These are phyloP conservation scores for Spathaspora gorwiae DNA, from an alignment of 805 yeast species.

Conservation along the genomic window DNA sequence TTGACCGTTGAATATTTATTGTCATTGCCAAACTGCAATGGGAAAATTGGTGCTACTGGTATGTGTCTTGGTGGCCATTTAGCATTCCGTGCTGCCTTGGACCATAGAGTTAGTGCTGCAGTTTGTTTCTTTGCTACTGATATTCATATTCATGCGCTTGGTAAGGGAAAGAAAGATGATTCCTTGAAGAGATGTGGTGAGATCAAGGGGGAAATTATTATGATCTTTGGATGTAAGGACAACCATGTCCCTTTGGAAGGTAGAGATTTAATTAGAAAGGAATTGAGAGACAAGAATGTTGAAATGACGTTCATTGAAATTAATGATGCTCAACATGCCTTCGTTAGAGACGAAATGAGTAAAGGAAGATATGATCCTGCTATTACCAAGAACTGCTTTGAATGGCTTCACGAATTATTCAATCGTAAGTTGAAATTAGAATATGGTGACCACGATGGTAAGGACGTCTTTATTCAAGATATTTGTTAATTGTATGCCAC, in stretches of 20 bases:
- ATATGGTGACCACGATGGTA: slow-evolving; percentile 59
- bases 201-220: slow-evolving; percentile 54
- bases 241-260: slow-evolving; percentile 79
- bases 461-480: slow-evolving; percentile 48
- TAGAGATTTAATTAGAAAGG: slow-evolving; percentile 62
- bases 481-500: slow-evolving; percentile 44
- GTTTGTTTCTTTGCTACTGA: slow-evolving; percentile 81
- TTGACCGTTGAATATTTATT: slow-evolving; percentile 60
- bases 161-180: slow-evolving; percentile 61
- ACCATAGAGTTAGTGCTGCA: slow-evolving; percentile 58
- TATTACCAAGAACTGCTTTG: slow-evolving; percentile 60
- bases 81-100: slow-evolving; percentile 67
- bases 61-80: slow-evolving; percentile 86
- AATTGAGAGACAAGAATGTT: slow-evolving; percentile 54
- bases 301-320: slow-evolving; percentile 70
- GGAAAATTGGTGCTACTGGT: slow-evolving; percentile 76
- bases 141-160: slow-evolving; percentile 64
- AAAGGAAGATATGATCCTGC: slow-evolving; percentile 85
- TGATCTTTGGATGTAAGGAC: slow-evolving; percentile 76
- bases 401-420: slow-evolving; percentile 66
- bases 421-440: slow-evolving; percentile 63
- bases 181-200: slow-evolving; percentile 55
- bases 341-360: slow-evolving; percentile 71
- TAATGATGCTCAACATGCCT: slow-evolving; percentile 80
- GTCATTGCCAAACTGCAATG: slow-evolving; percentile 58